Evolutionary conservation across 306 rosid species (phyloP).

Genomic region (Prinsepia uniflora): DNA sequence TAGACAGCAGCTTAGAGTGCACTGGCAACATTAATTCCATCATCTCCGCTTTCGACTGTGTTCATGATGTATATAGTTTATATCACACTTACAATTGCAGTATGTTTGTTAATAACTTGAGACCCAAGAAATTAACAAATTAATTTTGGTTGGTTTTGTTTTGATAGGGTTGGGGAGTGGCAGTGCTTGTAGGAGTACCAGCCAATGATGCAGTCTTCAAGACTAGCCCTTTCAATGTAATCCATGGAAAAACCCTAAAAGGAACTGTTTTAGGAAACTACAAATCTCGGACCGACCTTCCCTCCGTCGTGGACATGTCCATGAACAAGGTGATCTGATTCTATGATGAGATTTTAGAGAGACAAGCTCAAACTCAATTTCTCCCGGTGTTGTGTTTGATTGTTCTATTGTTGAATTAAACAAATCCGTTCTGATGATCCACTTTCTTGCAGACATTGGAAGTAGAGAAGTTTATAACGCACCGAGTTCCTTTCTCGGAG

Average conservation of each 20-base stretch:
- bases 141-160: neutral
- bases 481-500: constrained; percentile 40
- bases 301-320: constrained; percentile 44
- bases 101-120: neutral
- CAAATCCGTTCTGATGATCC: neutral
- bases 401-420: neutral
- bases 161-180: constrained; percentile 46
- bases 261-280: constrained; percentile 54
- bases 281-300: constrained; percentile 45
- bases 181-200: constrained; percentile 51
- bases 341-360: too few relatives aligned
- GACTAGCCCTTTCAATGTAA: constrained; percentile 34
- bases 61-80: constrained; percentile 41
- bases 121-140: neutral
- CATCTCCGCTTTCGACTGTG: constrained; percentile 51
- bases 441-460: constrained; percentile 32
- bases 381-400: neutral
- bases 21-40: constrained; percentile 42
- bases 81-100: neutral
- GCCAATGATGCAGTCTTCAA: constrained; percentile 35
- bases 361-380: neutral
- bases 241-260: constrained; percentile 37
- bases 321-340: constrained; percentile 35
- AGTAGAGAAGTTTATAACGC: constrained; percentile 48
- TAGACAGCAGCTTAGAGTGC: constrained; percentile 21